A percentile compares a stretch with the other conserved stretches of the same genome.
These are phyloP conservation scores for Debaryomyces castellii DNA, from an alignment of 805 yeast species.

Conservation along the genomic window DNA sequence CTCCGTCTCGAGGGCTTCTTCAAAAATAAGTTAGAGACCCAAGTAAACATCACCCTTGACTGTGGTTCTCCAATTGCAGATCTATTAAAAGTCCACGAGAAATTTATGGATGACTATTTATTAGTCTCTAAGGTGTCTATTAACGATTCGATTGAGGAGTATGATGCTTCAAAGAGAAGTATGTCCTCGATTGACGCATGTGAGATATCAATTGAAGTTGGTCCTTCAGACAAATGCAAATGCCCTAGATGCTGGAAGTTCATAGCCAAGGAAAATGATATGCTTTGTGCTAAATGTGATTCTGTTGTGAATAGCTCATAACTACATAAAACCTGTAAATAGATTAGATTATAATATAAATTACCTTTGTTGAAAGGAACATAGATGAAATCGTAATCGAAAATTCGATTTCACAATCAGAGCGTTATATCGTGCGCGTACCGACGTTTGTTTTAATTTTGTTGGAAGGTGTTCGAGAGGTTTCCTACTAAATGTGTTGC, in stretches of 20 bases:
- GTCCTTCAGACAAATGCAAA: slow-evolving; percentile 50
- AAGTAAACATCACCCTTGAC: slow-evolving; percentile 33
- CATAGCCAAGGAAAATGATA: slow-evolving; percentile 49
- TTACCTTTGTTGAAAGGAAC: no score
- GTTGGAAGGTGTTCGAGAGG: slow-evolving; percentile 1
- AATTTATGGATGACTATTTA: slow-evolving; percentile 44
- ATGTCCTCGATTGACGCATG: slow-evolving; percentile 15
- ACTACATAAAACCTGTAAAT: slow-evolving; percentile 13
- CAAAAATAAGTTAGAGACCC: slow-evolving; percentile 61
- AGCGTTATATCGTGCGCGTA: neutral
- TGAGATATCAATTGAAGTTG: slow-evolving; percentile 34
- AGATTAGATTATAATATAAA: slow-evolving; percentile 6
- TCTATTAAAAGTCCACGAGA: slow-evolving; percentile 20
- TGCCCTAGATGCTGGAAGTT: slow-evolving; percentile 97
- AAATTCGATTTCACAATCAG: neutral
- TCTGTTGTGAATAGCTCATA: slow-evolving; percentile 24
- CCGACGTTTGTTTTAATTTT: neutral
- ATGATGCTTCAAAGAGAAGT: slow-evolving; percentile 16
- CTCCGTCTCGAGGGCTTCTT: slow-evolving; percentile 55
- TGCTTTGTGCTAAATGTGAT: slow-evolving; percentile 67
- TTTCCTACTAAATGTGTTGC: slow-evolving; percentile 7
- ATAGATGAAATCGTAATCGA: no score
- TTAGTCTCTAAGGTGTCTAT: slow-evolving; percentile 62
- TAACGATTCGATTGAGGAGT: slow-evolving; percentile 11
- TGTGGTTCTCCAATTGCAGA: slow-evolving; percentile 9